These are phyloP conservation scores for Podaxis sp. DNA, from an alignment of 768 basidiomycete species.

Conservation along the genomic window DNA sequence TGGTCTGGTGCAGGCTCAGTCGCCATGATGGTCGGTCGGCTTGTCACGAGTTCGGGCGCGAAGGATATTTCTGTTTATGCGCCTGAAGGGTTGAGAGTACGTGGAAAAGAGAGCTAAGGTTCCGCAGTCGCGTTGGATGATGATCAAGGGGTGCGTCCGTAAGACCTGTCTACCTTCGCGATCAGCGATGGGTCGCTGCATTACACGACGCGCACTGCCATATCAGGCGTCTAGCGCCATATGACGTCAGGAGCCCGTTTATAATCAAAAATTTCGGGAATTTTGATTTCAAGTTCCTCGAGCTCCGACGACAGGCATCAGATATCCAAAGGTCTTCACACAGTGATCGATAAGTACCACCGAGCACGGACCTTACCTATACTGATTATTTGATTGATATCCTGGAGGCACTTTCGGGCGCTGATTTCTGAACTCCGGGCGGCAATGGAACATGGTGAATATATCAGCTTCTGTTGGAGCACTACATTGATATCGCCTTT, in stretches of 20 bases:
- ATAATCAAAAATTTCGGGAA: not conserved
- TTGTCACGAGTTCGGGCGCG: slow-evolving; percentile 1
- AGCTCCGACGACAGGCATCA: not conserved
- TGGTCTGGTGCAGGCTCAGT: slow-evolving; percentile 13
- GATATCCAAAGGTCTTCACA: not conserved
- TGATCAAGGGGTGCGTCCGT: slow-evolving; percentile 10
- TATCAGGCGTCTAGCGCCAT: not conserved
- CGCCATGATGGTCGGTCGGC: slow-evolving; percentile 11
- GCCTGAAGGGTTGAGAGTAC: not conserved
- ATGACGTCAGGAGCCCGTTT: slow-evolving; percentile 1
- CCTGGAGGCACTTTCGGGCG: not conserved
- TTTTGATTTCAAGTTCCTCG: not conserved
- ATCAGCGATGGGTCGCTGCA: not conserved
- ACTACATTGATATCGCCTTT: not conserved
- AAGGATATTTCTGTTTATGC: not conserved
- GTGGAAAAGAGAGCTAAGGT: slow-evolving; percentile 5
- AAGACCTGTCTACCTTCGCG: not conserved
- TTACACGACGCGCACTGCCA: not conserved
- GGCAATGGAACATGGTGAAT: not conserved
- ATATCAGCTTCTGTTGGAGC: not conserved
- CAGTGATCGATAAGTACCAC: not conserved
- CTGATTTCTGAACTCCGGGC: not conserved
- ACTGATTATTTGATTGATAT: not conserved
- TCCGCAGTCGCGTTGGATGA: slow-evolving; percentile 14
- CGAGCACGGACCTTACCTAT: not conserved